Evolutionary conservation across 192 early-diverging fungal genomes (phyloP), one percentile per base, ranked within the genome.

Genomic region (Fimicolochytrium jonesii): DNA sequence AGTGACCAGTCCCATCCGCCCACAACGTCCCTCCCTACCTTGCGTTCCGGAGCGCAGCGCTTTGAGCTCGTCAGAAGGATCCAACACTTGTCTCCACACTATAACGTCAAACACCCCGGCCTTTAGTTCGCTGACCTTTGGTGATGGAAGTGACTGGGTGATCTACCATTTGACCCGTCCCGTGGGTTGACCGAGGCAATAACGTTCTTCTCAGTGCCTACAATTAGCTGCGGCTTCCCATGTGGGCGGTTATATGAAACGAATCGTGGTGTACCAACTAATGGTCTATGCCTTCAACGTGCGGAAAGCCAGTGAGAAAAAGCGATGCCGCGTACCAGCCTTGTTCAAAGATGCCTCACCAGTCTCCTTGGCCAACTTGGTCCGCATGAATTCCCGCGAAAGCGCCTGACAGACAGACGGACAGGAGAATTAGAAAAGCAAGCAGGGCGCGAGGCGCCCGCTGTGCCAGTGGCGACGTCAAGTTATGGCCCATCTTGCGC

Each of bases 71-170:
- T 91, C 89, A 49, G 73, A 65, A 18, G 70, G 64, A 7, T 76
- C 77, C 18, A 92, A 70, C 10, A 84, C 54, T 48, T 93, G 90
- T 39, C 92, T 80, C 92, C 92, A 95, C 32, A 72, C 80, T 85
- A 36, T 63, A 10, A 33, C 4, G n/a, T n/a, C n/a, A n/a, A 17
- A 25, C 28, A 53, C 25, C 31, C 26, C 32, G 20, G 26, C 25
- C 4, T 11, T 20, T 10, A 23, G 45, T n/a, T n/a, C n/a, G n/a
- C n/a, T n/a, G n/a, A n/a, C n/a, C n/a, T n/a, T n/a, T n/a, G n/a
- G n/a, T n/a, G n/a, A n/a, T n/a, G n/a, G n/a, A n/a, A n/a, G n/a
- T n/a, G n/a, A n/a, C n/a, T n/a, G n/a, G n/a, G n/a, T n/a, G n/a
- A n/a, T n/a, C n/a, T n/a, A n/a, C n/a, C n/a, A n/a, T n/a, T n/a